These are phyloP conservation scores for Podospora didyma DNA, from an alignment of 495 filamentous ascomycete species.

Conservation along the genomic window DNA sequence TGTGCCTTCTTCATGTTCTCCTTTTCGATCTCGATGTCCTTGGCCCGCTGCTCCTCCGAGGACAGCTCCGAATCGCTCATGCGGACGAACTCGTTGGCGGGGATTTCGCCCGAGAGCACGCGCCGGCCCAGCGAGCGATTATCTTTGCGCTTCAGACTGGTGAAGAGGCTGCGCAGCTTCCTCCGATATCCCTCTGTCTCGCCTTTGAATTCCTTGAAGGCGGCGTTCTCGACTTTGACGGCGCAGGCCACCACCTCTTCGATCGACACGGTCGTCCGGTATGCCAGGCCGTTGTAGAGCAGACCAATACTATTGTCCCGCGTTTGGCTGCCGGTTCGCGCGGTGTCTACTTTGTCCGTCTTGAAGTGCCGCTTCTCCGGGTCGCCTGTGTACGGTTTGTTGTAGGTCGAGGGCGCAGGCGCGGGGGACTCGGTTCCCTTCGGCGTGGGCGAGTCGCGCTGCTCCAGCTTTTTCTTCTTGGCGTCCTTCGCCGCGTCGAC, in stretches of 20 bases:
- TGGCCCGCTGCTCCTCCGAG: constrained; percentile 68
- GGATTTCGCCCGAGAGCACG: constrained; percentile 70
- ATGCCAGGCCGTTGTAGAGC: constrained; percentile 78
- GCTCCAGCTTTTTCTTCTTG: constrained; percentile 48
- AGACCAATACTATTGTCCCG: constrained; percentile 84
- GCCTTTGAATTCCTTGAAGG: constrained; percentile 58
- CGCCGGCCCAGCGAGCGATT: constrained; percentile 71
- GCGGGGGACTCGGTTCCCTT: constrained; percentile 35
- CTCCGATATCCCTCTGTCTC: constrained; percentile 71
- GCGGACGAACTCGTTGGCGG: constrained; percentile 65
- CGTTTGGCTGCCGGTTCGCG: constrained; percentile 62
- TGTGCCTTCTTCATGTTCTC: constrained; percentile 95
- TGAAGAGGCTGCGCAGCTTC: constrained; percentile 87
- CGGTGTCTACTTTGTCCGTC: constrained; percentile 69
- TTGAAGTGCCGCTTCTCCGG: constrained; percentile 74
- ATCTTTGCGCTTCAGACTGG: constrained; percentile 88
- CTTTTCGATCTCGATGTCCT: constrained; percentile 69
- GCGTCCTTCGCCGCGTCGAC: constrained; percentile 66
- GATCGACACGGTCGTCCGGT: constrained; percentile 52
- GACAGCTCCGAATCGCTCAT: constrained; percentile 48
- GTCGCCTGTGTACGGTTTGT: constrained; percentile 64
- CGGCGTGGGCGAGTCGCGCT: constrained; percentile 36
- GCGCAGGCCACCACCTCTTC: constrained; percentile 63
- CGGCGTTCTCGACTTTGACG: constrained; percentile 67
- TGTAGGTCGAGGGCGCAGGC: constrained; percentile 36